phyloP scores from a whole-genome alignment of 78 protist species.

The Carpediemonas membranifera region DNA sequence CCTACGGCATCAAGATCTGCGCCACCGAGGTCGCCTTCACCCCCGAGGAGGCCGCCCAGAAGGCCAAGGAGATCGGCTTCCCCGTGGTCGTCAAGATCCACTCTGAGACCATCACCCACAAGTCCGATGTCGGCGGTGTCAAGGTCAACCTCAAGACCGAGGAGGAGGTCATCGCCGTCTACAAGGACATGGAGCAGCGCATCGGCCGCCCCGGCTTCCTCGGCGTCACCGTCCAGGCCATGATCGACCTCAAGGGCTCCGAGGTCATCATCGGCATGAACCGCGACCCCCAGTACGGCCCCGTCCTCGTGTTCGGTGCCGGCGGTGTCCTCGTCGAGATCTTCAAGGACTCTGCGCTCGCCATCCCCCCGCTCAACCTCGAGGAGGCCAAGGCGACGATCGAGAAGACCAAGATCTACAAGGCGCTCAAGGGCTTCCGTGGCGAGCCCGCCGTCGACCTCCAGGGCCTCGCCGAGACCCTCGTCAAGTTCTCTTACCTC shows the following conservation, averaged over 20 bases:
- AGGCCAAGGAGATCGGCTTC: slow-evolving; percentile 10
- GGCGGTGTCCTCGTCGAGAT: slow-evolving; percentile 25
- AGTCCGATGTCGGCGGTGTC: slow-evolving; percentile 40
- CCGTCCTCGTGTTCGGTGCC: slow-evolving; percentile 20
- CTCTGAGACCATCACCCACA: slow-evolving; percentile 38
- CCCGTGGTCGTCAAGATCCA: slow-evolving; percentile 39
- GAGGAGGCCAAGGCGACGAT: neutral
- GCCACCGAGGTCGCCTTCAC: slow-evolving; percentile 6
- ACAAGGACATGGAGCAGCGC: slow-evolving; percentile 10
- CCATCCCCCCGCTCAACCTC: no score
- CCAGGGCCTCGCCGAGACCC: neutral
- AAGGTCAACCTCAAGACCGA: slow-evolving; percentile 10
- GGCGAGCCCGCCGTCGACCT: slow-evolving; percentile 19
- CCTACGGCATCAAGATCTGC: slow-evolving; percentile 1
- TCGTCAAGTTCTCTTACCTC: slow-evolving; percentile 8
- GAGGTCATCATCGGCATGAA: slow-evolving; percentile 28
- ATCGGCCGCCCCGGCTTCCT: slow-evolving; percentile 15
- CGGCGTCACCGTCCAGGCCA: slow-evolving; percentile 20
- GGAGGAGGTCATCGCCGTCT: slow-evolving; percentile 17
- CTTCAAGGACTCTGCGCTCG: neutral
- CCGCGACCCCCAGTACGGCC: slow-evolving; percentile 21
- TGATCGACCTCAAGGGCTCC: slow-evolving; percentile 11
- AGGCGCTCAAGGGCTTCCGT: slow-evolving; percentile 27
- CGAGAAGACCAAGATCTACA: slow-evolving; percentile 32
- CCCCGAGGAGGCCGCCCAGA: slow-evolving; percentile 18